These are phyloP conservation scores for Calocybe gambosa DNA, from an alignment of 1,284 basidiomycete species.

Conservation along the genomic window DNA sequence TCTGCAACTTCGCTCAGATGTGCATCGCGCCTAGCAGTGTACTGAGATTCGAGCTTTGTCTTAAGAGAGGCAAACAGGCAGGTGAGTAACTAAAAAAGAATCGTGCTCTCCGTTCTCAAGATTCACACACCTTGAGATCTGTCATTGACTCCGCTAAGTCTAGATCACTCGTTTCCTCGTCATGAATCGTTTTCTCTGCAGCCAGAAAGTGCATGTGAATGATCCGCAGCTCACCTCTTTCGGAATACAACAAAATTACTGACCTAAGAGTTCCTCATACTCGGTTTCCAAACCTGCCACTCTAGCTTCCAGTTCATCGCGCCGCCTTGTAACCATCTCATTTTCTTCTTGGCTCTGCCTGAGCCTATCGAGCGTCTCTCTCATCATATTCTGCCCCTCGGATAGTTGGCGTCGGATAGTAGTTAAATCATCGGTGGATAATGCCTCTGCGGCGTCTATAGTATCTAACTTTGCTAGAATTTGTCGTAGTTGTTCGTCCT, in stretches of 20 bases:
- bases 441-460: constrained; percentile 57
- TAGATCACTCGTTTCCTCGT: constrained; percentile 75
- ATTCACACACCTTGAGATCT: constrained; percentile 76
- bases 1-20: constrained; percentile 84
- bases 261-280: constrained; percentile 93
- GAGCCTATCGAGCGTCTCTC: constrained; percentile 88
- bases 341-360: constrained; percentile 90
- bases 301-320: constrained; percentile 85
- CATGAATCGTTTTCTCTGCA: constrained; percentile 78
- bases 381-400: constrained; percentile 81
- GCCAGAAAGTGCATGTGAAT: constrained; percentile 7
- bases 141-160: constrained; percentile 78
- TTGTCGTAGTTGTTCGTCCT: constrained; percentile 86
- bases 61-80: constrained; percentile 28
- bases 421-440: constrained; percentile 75
- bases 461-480: constrained; percentile 80
- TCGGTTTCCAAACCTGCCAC: constrained; percentile 82
- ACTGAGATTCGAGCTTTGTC: constrained; percentile 93
- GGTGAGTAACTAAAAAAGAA: constrained; percentile 13
- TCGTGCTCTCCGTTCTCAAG: constrained; percentile 9
- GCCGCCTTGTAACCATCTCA: constrained; percentile 77
- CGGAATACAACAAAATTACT: constrained; percentile 7
- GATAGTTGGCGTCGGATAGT: constrained; percentile 81
- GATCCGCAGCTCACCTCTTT: constrained; percentile 9
- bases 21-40: constrained; percentile 87